A percentile compares a stretch with the other conserved stretches of the same genome.
Conservation (phyloP, 805 yeast species). For the Ogataea degrootiae region DNA sequence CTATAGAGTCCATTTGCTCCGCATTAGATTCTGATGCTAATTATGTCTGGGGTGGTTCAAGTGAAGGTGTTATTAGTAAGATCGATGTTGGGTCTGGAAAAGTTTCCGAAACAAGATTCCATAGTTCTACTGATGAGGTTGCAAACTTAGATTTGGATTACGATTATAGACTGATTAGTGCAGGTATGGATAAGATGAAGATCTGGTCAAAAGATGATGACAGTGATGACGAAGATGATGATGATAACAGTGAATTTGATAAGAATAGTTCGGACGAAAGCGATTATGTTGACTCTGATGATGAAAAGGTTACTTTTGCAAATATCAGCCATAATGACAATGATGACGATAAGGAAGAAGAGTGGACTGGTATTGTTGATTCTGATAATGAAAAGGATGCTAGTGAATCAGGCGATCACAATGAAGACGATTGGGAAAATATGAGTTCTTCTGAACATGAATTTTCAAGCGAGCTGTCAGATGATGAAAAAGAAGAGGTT, state of each 20-base stretch:
- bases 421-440: slow-evolving; percentile 2
- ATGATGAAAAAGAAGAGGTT: background rate
- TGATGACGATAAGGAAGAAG: slow-evolving; percentile 6
- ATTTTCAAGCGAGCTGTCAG: background rate
- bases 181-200: slow-evolving; percentile 77
- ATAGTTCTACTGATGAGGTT: slow-evolving; percentile 70
- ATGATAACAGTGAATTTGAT: slow-evolving; percentile 7
- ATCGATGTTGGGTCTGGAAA: slow-evolving; percentile 62
- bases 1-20: slow-evolving; percentile 66
- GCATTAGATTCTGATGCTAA: slow-evolving; percentile 49
- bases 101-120: slow-evolving; percentile 61
- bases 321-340: slow-evolving; percentile 3
- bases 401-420: background rate
- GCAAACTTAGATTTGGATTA: slow-evolving; percentile 71
- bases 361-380: slow-evolving; percentile 4
- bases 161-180: slow-evolving; percentile 73
- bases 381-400: slow-evolving; percentile 3
- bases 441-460: background rate
- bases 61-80: slow-evolving; percentile 68
- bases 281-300: slow-evolving; percentile 13
- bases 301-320: slow-evolving; percentile 2
- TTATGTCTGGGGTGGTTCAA: slow-evolving; percentile 72
- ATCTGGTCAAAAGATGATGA: slow-evolving; percentile 56
- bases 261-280: slow-evolving; percentile 7
- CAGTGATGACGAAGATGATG: slow-evolving; percentile 25